Evolutionary conservation across 306 rosid species (phyloP), one percentile per base, ranked within the genome.

Genomic region (Prunus padus): DNA sequence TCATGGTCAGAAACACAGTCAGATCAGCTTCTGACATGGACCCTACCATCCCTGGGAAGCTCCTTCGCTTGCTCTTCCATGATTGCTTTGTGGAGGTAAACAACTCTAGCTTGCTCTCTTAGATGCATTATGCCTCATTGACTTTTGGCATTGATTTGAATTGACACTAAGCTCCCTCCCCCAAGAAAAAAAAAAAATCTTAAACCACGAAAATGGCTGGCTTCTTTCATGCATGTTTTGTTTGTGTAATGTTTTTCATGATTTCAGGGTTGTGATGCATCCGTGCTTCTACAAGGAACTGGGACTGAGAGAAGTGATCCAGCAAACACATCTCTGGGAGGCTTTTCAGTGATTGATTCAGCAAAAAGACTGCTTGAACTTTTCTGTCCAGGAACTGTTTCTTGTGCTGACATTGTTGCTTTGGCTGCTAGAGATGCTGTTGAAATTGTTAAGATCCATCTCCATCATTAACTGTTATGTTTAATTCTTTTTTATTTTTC

Each of bases 11-110:
- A 82, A 81, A 84, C 82, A 81, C 86, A 4, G 91, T 93, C 15
- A 77, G 80, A 37, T 86, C 97, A 40, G 88, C 92, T 75, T 87
- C 94, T 56, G 79, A 88, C 15, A 28, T 13, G 20, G 98, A 93
- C 81, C 91, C 96, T 33, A 75, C 98, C 40, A 45, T 91, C 67
- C 97, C 98, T 4, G 96, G 94, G 33, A 91, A 91, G 87, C 98
- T 93, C 79, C 94, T 93, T 67, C 98, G 98, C 76, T 76, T 93
- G 85, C 77, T 89, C 63, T 93, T 93, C 84, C 98, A 91, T 79
- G 98, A 93, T 76, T 93, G 98, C 85, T 93, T 91, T 37, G 98
- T 91, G 40, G 97, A 89, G 97, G 98, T 93, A 63, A n/a, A n/a
- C 64, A 59, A 59, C n/a, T 4, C 31, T 22, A 49, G 50, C 50